Evolutionary conservation across 2,329 filamentous ascomycete genomes (phyloP).

Genomic region (Ophiognomonia clavigignenti-juglandacearum): DNA sequence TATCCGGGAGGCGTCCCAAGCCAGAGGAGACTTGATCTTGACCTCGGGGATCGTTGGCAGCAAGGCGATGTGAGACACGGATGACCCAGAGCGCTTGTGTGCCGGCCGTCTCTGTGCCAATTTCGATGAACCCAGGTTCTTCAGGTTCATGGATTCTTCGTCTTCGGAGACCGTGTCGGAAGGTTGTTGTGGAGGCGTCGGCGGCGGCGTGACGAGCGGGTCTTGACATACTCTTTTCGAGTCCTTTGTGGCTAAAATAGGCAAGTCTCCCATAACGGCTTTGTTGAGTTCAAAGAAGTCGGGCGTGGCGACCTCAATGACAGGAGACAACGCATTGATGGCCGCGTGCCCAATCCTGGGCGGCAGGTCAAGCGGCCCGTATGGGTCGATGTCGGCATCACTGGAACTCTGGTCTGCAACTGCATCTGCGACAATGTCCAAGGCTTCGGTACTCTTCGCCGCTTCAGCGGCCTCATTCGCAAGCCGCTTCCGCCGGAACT

Average conservation of each 20-base stretch:
- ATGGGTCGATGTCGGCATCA: conserved; percentile 34
- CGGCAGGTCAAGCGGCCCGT: conserved; percentile 44
- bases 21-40: conserved; percentile 22
- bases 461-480: conserved; percentile 20
- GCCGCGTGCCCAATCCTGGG: conserved; percentile 35
- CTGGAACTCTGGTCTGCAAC: not conserved
- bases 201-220: conserved; percentile 12
- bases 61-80: conserved; percentile 18
- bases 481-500: conserved; percentile 36
- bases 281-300: conserved; percentile 20
- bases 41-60: conserved; percentile 40
- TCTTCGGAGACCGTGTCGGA: conserved; percentile 1
- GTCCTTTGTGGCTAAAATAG: conserved; percentile 5
- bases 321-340: conserved; percentile 23
- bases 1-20: conserved; percentile 4
- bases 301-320: conserved; percentile 24
- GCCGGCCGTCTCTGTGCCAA: not conserved
- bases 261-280: conserved; percentile 10
- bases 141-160: conserved; percentile 3
- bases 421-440: conserved; percentile 26
- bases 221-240: conserved; percentile 11
- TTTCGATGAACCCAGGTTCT: not conserved
- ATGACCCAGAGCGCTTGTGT: conserved; percentile 18
- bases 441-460: conserved; percentile 23
- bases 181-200: conserved; percentile 4